Percentiles rank a stretch among this genome's conserved stretches.
These are phyloP conservation scores for Neonothopanus nambi DNA, from an alignment of 1,284 basidiomycete species.

Conservation along the genomic window DNA sequence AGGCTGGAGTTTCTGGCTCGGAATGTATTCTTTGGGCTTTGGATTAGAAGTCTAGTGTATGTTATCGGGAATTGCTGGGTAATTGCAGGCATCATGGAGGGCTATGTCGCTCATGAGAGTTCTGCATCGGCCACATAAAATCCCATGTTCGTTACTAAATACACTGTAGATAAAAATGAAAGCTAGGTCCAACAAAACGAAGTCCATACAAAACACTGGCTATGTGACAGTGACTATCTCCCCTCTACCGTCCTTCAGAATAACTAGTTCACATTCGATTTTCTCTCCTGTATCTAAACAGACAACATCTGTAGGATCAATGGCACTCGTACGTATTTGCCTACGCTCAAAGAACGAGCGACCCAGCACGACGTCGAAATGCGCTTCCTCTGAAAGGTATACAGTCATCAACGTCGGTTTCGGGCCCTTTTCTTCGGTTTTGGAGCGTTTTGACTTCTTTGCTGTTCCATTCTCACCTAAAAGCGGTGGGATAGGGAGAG, in stretches of 20 bases:
- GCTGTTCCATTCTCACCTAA: conserved; percentile 5
- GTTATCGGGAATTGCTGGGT: conserved; percentile 78
- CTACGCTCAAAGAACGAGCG: conserved; percentile 93
- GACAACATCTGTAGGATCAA: conserved; percentile 89
- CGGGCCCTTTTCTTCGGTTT: conserved; percentile 18
- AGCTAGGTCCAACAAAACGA: neutral
- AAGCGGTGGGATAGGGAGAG: conserved; percentile 2
- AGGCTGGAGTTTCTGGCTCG: conserved; percentile 84
- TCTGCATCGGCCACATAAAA: too few relatives aligned
- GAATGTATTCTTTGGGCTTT: conserved; percentile 72
- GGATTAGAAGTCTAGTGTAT: conserved; percentile 78
- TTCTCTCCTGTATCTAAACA: conserved; percentile 96
- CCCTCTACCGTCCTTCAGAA: conserved; percentile 84
- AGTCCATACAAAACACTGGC: neutral
- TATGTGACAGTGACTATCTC: conserved; percentile 86
- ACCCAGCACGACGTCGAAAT: conserved; percentile 96
- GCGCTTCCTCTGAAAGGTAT: conserved; percentile 90
- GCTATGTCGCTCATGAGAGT: conserved; percentile 32
- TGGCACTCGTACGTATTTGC: conserved; percentile 77
- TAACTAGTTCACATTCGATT: conserved; percentile 88
- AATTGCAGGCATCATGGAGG: conserved; percentile 60
- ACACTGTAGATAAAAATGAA: neutral
- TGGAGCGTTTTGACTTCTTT: conserved; percentile 6
- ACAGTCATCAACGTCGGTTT: conserved; percentile 48
- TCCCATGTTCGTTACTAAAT: too few relatives aligned